Base-by-base conservation (phyloP, 495 filamentous ascomycete genomes). In the Talaromyces trachyspermus region DNA sequence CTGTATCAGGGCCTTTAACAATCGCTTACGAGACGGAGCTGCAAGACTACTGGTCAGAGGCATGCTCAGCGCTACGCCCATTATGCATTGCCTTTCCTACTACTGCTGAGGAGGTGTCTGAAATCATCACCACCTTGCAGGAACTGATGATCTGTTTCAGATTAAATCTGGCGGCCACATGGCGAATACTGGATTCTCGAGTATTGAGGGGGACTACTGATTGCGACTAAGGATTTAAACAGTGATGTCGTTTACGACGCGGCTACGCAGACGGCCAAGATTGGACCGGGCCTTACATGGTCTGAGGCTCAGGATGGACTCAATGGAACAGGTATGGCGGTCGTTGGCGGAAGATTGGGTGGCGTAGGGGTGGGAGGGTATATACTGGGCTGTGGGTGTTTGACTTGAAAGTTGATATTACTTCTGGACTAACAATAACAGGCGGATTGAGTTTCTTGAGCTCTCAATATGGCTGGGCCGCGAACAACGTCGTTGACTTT, bases 401-500 rank as follows among this genome's bases (percentile, higher is more conserved):
- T n/a, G n/a, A n/a, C n/a, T n/a, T n/a, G n/a, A n/a, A n/a, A n/a
- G n/a, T n/a, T n/a, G n/a, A n/a, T n/a, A n/a, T n/a, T n/a, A n/a
- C n/a, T n/a, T n/a, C n/a, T n/a, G n/a, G n/a, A n/a, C n/a, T n/a
- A n/a, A 6, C 27, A 24, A 29, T 33, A 26, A 1, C 46, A 62
- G 73, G 71, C 47, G 68, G 68, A 8, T 52, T 69, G 57, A 70
- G 66, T 43, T 78, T 77, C 44, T 60, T 80, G 52, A 74, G 74
- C 20, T 70, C 70, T 11, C 66, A 78, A 51, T 78, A 78, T 49
- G 79, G 78, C 12, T 79, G 74, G 70, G 75, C 70, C 4, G 71
- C 72, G 19, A 75, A 75, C 52, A 76, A 74, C 5, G 62, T 78
- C 4, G 40, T 72, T 38, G 70, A 76, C 39, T 79, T 60, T 50